Base-by-base conservation (phyloP, 345 rosid species). In the Trapa bicornis region DNA sequence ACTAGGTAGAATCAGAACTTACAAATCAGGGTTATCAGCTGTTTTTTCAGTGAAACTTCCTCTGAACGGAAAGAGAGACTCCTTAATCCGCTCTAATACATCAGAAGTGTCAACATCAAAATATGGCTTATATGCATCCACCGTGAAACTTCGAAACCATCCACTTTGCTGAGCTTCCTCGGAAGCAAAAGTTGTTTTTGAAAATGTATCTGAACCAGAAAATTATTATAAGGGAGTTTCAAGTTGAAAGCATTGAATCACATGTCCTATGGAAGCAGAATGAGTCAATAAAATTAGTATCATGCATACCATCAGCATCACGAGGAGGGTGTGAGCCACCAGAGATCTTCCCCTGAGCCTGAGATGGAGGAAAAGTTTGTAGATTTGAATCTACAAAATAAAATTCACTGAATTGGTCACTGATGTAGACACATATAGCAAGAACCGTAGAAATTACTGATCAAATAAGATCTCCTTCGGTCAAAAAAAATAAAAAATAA, bases 41-140 rank as follows among this genome's bases (percentile, higher is more conserved):
- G 96, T 91, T 75, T 95, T 95, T 77, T 91, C 99, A 22, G 83
- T 91, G 67, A 95, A 95, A 65, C 78, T 87, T 80, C 96, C 99
- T 74, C 86, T 89, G 71, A 94, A 89, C 39, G 99, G 99, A 73
- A 89, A 86, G 61, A 94, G 96, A 9, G 99, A 89, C 67, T 94
- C 91, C 77, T 80, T 91, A 73, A 94, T 85, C 73, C 99, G 89
- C 67, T 91, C 97, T 48, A 91, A 41, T 15, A 94, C 99, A 80
- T 94, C 99, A 8, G 87, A 67, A 17, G 99, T 91, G 78, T 94
- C 96, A 6, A 94, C 87, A 79, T 94, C 97, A 67, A 94, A 94
- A 81, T 86, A 91, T 2, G 96, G 96, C 79, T 94, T 87, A 81
- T 91, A 91, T 22, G 99, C 82, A 76, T 82, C 85, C 79, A 91